Percentiles rank a stretch among this genome's conserved stretches.
These are phyloP conservation scores for Collybia sordida DNA, from an alignment of 768 basidiomycete genomes.

Conservation along the genomic window DNA sequence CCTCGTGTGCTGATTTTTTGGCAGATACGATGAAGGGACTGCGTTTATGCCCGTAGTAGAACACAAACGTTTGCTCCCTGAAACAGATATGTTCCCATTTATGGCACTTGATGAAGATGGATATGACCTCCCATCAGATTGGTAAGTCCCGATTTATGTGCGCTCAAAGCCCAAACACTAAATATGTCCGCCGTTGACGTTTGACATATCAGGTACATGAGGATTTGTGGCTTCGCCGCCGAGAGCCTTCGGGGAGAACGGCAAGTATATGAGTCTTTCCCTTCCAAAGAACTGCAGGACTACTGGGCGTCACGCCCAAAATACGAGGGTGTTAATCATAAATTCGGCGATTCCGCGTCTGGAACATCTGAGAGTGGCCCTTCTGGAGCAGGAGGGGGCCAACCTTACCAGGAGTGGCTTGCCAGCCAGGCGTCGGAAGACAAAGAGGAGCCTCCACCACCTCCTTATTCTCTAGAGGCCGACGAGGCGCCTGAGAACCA, in stretches of 20 bases:
- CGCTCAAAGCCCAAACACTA: too few species aligned
- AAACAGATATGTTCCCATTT: conserved; percentile 56
- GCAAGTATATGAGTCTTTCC: conserved; percentile 61
- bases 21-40: conserved; percentile 83
- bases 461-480: conserved; percentile 64
- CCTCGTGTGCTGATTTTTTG: conserved; percentile 3
- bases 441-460: conserved; percentile 59
- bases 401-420: conserved; percentile 52
- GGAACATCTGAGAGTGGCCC: conserved; percentile 18
- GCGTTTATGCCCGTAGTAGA: conserved; percentile 75
- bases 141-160: conserved; percentile 42
- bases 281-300: conserved; percentile 69
- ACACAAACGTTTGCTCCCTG: conserved; percentile 57
- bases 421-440: conserved; percentile 36
- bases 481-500: conserved; percentile 22
- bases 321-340: conserved; percentile 44
- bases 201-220: conserved; percentile 60
- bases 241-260: conserved; percentile 68
- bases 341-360: conserved; percentile 29
- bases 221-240: conserved; percentile 70
- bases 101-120: conserved; percentile 80
- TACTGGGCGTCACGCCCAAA: conserved; percentile 69
- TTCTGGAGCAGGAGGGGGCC: conserved; percentile 16
- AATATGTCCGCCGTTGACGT: too few species aligned
- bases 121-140: conserved; percentile 74